A percentile compares a stretch with the other conserved stretches of the same genome.
Conservation (phyloP, 805 yeast genomes). For the Wickerhamomyces pijperi region DNA sequence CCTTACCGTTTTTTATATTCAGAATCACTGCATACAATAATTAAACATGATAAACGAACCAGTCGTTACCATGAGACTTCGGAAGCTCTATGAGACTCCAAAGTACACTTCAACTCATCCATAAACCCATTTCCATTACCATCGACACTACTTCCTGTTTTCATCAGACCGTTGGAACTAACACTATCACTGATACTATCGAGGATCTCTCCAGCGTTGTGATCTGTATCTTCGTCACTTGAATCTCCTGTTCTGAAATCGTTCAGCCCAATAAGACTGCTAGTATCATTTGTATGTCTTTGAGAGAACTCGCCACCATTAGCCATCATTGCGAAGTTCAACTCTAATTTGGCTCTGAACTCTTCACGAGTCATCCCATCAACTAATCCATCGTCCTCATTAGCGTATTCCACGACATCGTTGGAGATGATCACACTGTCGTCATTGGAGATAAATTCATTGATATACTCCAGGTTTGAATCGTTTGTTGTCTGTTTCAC, state of each 20-base stretch:
- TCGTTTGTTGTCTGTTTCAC: too few relatives aligned
- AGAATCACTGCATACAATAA: too few relatives aligned
- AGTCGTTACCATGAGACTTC: too few relatives aligned
- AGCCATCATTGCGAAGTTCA: constrained; percentile 9
- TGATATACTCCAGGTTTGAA: constrained; percentile 7
- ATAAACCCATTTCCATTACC: too few relatives aligned
- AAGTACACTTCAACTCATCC: constrained; percentile 9
- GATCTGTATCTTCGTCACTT: too few relatives aligned
- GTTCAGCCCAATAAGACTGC: neutral
- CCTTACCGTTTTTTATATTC: too few relatives aligned
- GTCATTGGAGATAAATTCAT: constrained; percentile 14
- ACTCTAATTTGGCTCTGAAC: constrained; percentile 12
- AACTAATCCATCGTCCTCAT: neutral
- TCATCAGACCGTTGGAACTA: too few relatives aligned
- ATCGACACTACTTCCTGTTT: too few relatives aligned
- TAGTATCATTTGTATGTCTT: neutral
- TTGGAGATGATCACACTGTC: constrained; percentile 15
- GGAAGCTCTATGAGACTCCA: constrained; percentile 3
- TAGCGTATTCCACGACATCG: constrained; percentile 2
- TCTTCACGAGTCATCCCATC: constrained; percentile 8
- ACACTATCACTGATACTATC: too few relatives aligned
- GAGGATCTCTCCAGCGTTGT: too few relatives aligned
- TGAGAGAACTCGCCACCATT: neutral
- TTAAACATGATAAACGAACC: too few relatives aligned
- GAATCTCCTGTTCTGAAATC: neutral